Percentiles rank a stretch among this genome's conserved stretches.
Evolutionary conservation across 352 stramenopile species (phyloP).

Genomic region (Phytophthora pinifolia): DNA sequence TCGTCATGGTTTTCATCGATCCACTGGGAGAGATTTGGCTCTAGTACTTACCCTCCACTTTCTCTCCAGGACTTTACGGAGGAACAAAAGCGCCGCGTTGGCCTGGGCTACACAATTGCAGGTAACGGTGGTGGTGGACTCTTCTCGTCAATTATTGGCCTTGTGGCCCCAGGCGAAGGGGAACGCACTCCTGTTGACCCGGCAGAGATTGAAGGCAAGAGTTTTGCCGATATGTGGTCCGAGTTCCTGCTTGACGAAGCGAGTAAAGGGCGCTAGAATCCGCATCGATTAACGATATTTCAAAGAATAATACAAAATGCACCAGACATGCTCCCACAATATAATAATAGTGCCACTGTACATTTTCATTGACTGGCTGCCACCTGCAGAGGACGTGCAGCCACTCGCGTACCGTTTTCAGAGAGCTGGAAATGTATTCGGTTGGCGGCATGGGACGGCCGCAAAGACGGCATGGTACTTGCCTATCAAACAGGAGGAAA

Average conservation of each 20-base stretch:
- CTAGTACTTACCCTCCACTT: no score
- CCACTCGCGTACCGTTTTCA: slow-evolving; percentile 11
- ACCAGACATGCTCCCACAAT: no score
- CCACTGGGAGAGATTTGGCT: no score
- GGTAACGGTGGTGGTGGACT: slow-evolving; percentile 65
- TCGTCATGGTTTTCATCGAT: not conserved
- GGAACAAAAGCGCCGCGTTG: slow-evolving; percentile 67
- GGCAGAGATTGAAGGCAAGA: slow-evolving; percentile 57
- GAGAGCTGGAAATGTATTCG: not conserved
- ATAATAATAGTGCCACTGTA: no score
- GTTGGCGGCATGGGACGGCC: slow-evolving; percentile 10
- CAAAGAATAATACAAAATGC: no score
- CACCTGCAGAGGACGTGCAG: slow-evolving; percentile 12
- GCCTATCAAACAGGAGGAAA: no score
- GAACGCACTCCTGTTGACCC: slow-evolving; percentile 13
- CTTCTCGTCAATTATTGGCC: slow-evolving; percentile 65
- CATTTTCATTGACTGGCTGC: no score
- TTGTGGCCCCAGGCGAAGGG: slow-evolving; percentile 36
- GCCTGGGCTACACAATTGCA: slow-evolving; percentile 48
- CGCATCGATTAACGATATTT: no score
- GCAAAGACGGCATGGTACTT: not conserved
- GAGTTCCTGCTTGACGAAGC: slow-evolving; percentile 71
- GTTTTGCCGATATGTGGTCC: slow-evolving; percentile 70
- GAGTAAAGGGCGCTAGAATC: slow-evolving; percentile 14
- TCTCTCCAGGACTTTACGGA: slow-evolving; percentile 51